Percentiles rank a stretch among this genome's conserved stretches.
Conservation (phyloP, 768 basidiomycete species). For the Boletus pseudo-olivaceus region DNA sequence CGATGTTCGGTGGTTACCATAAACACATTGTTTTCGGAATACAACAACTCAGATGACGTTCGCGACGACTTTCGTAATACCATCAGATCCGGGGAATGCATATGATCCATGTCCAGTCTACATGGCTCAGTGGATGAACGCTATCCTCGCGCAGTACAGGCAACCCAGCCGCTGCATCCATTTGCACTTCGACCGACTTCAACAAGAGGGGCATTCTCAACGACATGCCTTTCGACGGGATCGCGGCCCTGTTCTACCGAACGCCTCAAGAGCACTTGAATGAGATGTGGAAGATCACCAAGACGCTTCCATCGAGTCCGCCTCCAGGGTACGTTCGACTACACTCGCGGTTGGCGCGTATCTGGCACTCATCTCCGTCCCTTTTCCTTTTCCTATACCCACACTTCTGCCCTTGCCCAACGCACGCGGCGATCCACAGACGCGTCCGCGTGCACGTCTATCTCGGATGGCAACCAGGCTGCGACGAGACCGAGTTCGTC, state of each 20-base stretch:
- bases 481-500: slow-evolving; percentile 28
- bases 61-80: neutral
- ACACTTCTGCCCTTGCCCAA: no score
- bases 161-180: neutral
- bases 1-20: neutral
- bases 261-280: slow-evolving; percentile 23
- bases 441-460: slow-evolving; percentile 34
- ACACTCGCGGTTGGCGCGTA: neutral
- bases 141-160: no score
- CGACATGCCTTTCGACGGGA: slow-evolving; percentile 8
- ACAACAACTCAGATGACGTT: slow-evolving; percentile 1
- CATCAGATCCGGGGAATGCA: neutral
- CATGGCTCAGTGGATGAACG: neutral
- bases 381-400: neutral
- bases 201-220: neutral
- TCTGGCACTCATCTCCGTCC: neutral
- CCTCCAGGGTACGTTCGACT: slow-evolving; percentile 14
- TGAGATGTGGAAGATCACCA: slow-evolving; percentile 21
- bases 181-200: neutral
- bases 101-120: no score
- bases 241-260: slow-evolving; percentile 8
- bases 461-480: slow-evolving; percentile 26
- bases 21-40: slow-evolving; percentile 9
- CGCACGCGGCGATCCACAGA: neutral
- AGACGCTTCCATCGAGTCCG: slow-evolving; percentile 15